phyloP scores from a whole-genome alignment of 164 flowering plant genomes.

The Akebia trifoliata region DNA sequence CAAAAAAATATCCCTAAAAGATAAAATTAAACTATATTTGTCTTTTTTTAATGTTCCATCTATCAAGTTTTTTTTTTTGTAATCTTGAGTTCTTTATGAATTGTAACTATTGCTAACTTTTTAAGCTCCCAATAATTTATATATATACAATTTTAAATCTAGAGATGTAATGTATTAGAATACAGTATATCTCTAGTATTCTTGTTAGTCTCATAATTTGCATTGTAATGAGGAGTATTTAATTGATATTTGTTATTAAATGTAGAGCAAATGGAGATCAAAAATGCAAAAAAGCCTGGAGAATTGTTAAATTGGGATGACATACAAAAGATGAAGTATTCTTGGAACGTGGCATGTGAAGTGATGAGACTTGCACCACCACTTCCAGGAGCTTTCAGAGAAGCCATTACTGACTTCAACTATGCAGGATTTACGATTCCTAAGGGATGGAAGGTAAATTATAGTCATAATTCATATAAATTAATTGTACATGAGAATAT shows the following conservation, averaged over 20 bases:
- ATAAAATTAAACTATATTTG: too few relatives aligned
- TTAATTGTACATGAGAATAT: too few relatives aligned
- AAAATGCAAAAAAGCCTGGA: slow-evolving; percentile 12
- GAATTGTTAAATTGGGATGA: slow-evolving; percentile 25
- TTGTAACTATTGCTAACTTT: too few relatives aligned
- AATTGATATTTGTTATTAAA: background rate
- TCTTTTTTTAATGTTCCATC: too few relatives aligned
- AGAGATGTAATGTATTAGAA: too few relatives aligned
- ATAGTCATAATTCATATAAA: too few relatives aligned
- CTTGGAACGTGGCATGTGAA: slow-evolving; percentile 29
- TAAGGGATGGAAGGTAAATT: slow-evolving; percentile 31
- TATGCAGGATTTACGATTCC: slow-evolving; percentile 24
- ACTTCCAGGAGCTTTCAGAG: slow-evolving; percentile 19
- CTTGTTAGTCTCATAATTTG: background rate
- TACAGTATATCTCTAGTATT: too few relatives aligned
- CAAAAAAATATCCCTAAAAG: too few relatives aligned
- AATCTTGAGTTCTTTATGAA: too few relatives aligned
- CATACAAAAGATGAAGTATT: slow-evolving; percentile 24
- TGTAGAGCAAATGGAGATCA: slow-evolving; percentile 24
- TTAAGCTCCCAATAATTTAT: too few relatives aligned
- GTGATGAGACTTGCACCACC: slow-evolving; percentile 22
- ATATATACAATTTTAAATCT: too few relatives aligned
- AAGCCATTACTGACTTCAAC: slow-evolving; percentile 20
- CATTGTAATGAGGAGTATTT: background rate
- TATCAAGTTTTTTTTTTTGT: too few relatives aligned